Base-by-base conservation (phyloP, 2,329 filamentous ascomycete species). In the Cladophialophora chaetospira region DNA sequence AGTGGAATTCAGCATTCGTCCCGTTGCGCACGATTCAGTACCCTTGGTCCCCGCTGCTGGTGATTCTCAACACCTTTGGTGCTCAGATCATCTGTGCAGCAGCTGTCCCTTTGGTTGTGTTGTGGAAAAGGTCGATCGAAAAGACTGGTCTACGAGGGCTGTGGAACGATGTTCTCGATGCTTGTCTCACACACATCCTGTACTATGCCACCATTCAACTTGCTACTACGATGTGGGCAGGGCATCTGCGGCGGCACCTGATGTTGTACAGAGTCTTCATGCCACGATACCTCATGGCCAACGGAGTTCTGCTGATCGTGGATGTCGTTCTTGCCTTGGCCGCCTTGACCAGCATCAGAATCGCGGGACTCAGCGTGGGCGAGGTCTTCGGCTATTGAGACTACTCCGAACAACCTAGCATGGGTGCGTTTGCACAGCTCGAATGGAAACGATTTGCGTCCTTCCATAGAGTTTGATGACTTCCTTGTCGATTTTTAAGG, bases 241-340 rank as follows among this genome's bases (percentile, higher is more conserved):
- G 89, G 1, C 87, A 91, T 75, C 75, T 99, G 67, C 81, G 94
- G 52, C 82, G 94, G 49, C 94, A 99, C 77, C 80, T 99, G 62
- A 99, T 99, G 94, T 81, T 99, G 26, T 99, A 94, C 75, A 83
- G 94, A 38, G 91, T 99, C 40, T 99, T 99, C 69, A 87, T 83
- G 74, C 94, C 94, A 44, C 78, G 93, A 25, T 99, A 93, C 75
- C 89, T 99, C 88, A 82, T 90, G 70, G 91, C 88, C 0, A 87
- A 85, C 0, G 74, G 82, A 3, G 81, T 88, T 47, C 71, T 97
- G 57, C 68, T 93, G 13, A 79, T 92, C 23, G 86, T 96, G 8
- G 93, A 97, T 68, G 63, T 95, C 3, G 80, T 94, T 2, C 55
- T 82, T 1, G 80, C 94, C 5, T 61, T 86, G 11, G 79, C 96